Evolutionary conservation across 129 eudicot genomes (phyloP).

Genomic region (sunflower (Helianthus annuus)): DNA sequence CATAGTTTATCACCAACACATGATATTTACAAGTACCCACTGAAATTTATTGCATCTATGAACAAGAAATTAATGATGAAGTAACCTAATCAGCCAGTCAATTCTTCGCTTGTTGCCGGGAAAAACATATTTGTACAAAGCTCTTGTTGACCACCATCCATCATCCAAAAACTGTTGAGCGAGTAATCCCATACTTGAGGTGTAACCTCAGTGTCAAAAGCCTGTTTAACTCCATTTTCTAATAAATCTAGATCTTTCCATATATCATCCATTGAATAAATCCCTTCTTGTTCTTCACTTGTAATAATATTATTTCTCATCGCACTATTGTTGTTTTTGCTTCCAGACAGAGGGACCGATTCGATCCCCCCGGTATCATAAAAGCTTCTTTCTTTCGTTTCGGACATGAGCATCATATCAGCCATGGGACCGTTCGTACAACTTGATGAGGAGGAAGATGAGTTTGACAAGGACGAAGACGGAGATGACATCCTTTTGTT

Average conservation of each 20-base stretch:
- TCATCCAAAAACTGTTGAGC: slow-evolving; percentile 50
- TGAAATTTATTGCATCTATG: slow-evolving; percentile 34
- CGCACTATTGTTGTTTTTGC: slow-evolving; percentile 16
- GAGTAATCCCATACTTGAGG: slow-evolving; percentile 66
- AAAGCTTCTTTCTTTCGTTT: slow-evolving; percentile 42
- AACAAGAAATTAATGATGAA: slow-evolving; percentile 28
- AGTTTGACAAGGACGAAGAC: slow-evolving; percentile 42
- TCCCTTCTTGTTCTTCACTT: slow-evolving; percentile 31
- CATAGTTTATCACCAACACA: slow-evolving; percentile 9
- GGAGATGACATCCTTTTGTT: slow-evolving; percentile 40
- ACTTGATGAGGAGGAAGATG: slow-evolving; percentile 44
- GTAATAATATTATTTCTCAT: slow-evolving; percentile 5
- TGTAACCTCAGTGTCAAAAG: slow-evolving; percentile 27
- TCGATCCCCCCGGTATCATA: slow-evolving; percentile 51
- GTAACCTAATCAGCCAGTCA: slow-evolving; percentile 27
- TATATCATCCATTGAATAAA: slow-evolving; percentile 76
- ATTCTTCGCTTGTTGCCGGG: slow-evolving; percentile 30
- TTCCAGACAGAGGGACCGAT: slow-evolving; percentile 18
- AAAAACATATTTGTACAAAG: slow-evolving; percentile 31
- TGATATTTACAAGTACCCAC: slow-evolving; percentile 25
- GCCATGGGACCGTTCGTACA: slow-evolving; percentile 33
- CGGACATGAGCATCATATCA: slow-evolving; percentile 25
- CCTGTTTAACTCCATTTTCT: slow-evolving; percentile 42
- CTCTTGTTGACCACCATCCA: slow-evolving; percentile 48
- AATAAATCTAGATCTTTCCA: slow-evolving; percentile 65